Conservation (phyloP, 2,329 filamentous ascomycete genomes). For the Magnaporthiopsis incrustans region DNA sequence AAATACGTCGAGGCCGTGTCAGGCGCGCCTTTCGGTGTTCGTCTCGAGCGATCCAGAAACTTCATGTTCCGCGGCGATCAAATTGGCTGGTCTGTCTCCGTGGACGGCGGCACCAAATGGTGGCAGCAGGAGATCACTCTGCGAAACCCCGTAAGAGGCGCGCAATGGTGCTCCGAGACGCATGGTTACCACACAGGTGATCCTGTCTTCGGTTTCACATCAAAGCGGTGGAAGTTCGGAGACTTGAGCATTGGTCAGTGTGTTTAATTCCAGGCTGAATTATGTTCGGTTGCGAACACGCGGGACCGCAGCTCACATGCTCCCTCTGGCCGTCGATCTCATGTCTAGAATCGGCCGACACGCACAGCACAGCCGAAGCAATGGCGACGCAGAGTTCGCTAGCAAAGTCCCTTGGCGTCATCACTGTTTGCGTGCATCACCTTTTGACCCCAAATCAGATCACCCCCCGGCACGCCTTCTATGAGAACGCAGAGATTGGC, state of each 20-base stretch:
- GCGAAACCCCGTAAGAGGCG: not conserved
- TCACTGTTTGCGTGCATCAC: not conserved
- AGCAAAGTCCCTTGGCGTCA: not conserved
- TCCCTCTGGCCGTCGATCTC: no score
- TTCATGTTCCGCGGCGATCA: not conserved
- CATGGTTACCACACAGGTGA: no score
- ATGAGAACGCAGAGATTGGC: not conserved
- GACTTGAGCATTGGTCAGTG: not conserved
- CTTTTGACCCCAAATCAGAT: not conserved
- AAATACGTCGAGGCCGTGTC: not conserved
- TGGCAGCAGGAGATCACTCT: not conserved
- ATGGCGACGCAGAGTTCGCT: not conserved
- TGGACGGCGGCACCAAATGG: not conserved
- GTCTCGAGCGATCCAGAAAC: not conserved
- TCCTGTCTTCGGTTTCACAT: not conserved
- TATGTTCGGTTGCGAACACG: not conserved
- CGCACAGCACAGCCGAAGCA: not conserved
- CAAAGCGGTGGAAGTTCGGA: not conserved
- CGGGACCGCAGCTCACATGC: not conserved
- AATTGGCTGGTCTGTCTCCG: not conserved
- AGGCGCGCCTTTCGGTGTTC: not conserved
- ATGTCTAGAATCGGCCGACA: not conserved
- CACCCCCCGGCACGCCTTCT: no score
- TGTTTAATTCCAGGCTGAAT: no score
- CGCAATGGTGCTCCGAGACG: no score